These are phyloP conservation scores for Orbilia ellipsospora DNA, from an alignment of 2,329 filamentous ascomycete species.

Conservation along the genomic window DNA sequence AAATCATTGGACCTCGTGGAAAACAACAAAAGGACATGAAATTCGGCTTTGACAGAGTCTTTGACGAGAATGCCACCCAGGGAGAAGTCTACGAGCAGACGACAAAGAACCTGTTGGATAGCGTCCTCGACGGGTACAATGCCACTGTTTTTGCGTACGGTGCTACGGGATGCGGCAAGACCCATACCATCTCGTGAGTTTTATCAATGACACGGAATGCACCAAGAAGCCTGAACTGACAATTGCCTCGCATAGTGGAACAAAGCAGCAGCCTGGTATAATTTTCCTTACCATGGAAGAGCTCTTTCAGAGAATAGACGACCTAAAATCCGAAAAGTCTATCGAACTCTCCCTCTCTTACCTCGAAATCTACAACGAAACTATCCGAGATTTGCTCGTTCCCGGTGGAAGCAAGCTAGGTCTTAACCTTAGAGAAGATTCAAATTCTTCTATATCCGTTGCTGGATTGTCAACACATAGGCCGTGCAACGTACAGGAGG, in stretches of 20 bases:
- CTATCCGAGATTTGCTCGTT: slow-evolving; percentile 93
- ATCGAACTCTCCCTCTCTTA: slow-evolving; percentile 94
- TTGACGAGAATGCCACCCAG: slow-evolving; percentile 93
- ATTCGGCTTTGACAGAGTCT: slow-evolving; percentile 95
- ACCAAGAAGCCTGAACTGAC: neutral
- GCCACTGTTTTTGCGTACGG: slow-evolving; percentile 98
- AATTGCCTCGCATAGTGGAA: slow-evolving; percentile 70
- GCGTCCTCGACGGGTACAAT: slow-evolving; percentile 96
- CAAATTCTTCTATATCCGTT: slow-evolving; percentile 91
- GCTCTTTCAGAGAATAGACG: slow-evolving; percentile 93
- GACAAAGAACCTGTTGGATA: slow-evolving; percentile 88
- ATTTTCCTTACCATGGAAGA: slow-evolving; percentile 99
- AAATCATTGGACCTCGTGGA: slow-evolving; percentile 78
- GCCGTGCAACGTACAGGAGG: slow-evolving; percentile 89
- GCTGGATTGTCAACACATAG: slow-evolving; percentile 90
- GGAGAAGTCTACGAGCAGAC: slow-evolving; percentile 95
- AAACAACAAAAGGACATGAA: slow-evolving; percentile 98
- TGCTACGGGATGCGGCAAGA: slow-evolving; percentile 97
- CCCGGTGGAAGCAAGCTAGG: slow-evolving; percentile 78
- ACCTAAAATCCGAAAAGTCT: slow-evolving; percentile 83
- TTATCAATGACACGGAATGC: slow-evolving; percentile 53
- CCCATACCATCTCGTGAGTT: slow-evolving; percentile 79
- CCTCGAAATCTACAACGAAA: slow-evolving; percentile 99
- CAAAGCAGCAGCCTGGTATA: slow-evolving; percentile 90
- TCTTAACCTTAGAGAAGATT: slow-evolving; percentile 92